Evolutionary conservation across 129 eudicot genomes (phyloP).

Genomic region (Dittrichia graveolens): DNA sequence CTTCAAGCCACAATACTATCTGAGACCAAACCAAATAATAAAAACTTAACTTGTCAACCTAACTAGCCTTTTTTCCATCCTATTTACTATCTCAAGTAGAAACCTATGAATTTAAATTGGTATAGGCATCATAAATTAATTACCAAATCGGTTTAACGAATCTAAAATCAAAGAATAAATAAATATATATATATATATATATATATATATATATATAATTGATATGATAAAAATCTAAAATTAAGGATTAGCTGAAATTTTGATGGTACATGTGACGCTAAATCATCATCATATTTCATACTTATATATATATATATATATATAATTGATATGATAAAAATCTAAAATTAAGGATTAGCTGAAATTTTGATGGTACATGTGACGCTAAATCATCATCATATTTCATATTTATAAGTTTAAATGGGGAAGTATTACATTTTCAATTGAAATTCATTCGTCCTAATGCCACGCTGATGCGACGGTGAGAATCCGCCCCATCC

Average conservation of each 20-base stretch:
- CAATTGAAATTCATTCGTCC: neutral
- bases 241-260: slow-evolving; percentile 34
- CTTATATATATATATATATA: no score
- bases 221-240: neutral
- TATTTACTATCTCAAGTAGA: neutral
- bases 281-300: slow-evolving; percentile 20
- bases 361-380: slow-evolving; percentile 41
- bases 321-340: neutral
- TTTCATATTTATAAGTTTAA: slow-evolving; percentile 28
- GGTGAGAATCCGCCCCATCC: slow-evolving; percentile 87
- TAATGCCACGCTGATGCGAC: slow-evolving; percentile 88
- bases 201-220: no score
- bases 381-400: slow-evolving; percentile 25
- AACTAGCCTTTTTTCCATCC: no score
- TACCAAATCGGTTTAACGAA: slow-evolving; percentile 18
- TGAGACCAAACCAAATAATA: no score
- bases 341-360: slow-evolving; percentile 22
- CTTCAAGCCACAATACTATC: no score
- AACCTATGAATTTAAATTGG: neutral
- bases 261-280: slow-evolving; percentile 39
- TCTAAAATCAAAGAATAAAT: slow-evolving; percentile 10
- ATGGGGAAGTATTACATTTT: slow-evolving; percentile 12
- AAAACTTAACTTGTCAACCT: no score
- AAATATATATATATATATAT: neutral
- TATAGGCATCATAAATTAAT: neutral